phyloP scores from a whole-genome alignment of 352 stramenopile species.

The Phytophthora sansomeana region DNA sequence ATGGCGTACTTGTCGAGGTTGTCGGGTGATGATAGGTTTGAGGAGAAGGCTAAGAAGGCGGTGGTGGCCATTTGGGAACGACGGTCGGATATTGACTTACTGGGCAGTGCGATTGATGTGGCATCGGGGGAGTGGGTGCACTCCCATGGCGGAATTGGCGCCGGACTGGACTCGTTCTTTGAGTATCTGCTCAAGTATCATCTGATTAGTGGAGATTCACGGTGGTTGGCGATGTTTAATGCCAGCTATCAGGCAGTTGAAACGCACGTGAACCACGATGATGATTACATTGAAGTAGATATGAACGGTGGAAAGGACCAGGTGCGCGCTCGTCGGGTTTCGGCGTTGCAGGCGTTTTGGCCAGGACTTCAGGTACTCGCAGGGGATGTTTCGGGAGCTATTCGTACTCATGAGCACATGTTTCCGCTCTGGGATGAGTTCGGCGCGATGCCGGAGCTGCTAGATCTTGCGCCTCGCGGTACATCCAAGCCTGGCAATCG shows the following conservation, averaged over 20 bases:
- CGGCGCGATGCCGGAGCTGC: slow-evolving; percentile 95
- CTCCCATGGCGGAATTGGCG: slow-evolving; percentile 87
- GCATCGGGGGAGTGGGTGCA: slow-evolving; percentile 85
- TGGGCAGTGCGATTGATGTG: slow-evolving; percentile 96
- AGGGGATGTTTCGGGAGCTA: slow-evolving; percentile 91
- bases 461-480: slow-evolving; percentile 74
- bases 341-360: slow-evolving; percentile 97
- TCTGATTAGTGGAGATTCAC: slow-evolving; percentile 93
- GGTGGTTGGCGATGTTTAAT: slow-evolving; percentile 94
- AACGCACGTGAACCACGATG: slow-evolving; percentile 74
- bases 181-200: slow-evolving; percentile 99
- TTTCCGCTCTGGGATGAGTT: slow-evolving; percentile 96
- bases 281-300: slow-evolving; percentile 88
- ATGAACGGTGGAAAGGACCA: slow-evolving; percentile 77
- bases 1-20: slow-evolving; percentile 95
- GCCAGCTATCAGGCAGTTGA: slow-evolving; percentile 82
- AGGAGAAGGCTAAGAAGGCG: slow-evolving; percentile 63
- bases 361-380: slow-evolving; percentile 95
- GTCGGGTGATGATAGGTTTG: slow-evolving; percentile 62
- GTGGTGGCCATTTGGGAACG: slow-evolving; percentile 84
- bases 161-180: slow-evolving; percentile 97
- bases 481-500: slow-evolving; percentile 35
- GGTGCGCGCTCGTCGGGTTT: slow-evolving; percentile 72
- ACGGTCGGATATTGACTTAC: slow-evolving; percentile 86
- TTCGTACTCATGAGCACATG: slow-evolving; percentile 93